Evolutionary conservation across 2,329 filamentous ascomycete species (phyloP), one percentile per base, ranked within the genome.

Genomic region (Didymella sp.): DNA sequence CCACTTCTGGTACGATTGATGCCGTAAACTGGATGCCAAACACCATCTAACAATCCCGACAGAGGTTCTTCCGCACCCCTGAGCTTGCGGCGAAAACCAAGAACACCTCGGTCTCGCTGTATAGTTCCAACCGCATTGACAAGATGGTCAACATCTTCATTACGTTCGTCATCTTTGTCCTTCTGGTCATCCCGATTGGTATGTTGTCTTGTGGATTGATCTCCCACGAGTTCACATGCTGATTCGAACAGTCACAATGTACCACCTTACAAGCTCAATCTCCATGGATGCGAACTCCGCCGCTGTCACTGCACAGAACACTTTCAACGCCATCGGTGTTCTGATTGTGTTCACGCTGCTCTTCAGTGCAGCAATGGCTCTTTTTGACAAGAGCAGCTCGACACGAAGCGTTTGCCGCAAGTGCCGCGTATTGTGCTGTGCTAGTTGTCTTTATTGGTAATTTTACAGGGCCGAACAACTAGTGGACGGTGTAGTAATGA

Each of bases 341-440:
- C 46, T 80, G 12, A 74, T 79, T 6, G 75, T 79, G 0, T 80
- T 80, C 42, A 79, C 77, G 2, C 58, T 76, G 5, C 48, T 76
- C 0, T 76, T 76, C 38, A 72, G 68, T 21, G 73, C 73, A 2
- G 73, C 74, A 1, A 77, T 77, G 73, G 70, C 67, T 52, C 27
- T 76, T 76, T 7, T 41, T 77, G 30, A 77, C 75, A 0, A 74
- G 69, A 38, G 75, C 75, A 0, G 66, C 68, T 12, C 60, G 74
- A 22, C 73, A 77, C 49, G 75, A 77, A 48, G 50, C 76, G 2
- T 77, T 77, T 51, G 74, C 74, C n/a, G 74, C 75, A 0, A 68
- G 63, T 51, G 75, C 75, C 2, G 75, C 75, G 7, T 77, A 77
- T 57, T 76, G 74, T 62, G 75, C 75, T 0, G 74, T 77, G 43